These are phyloP conservation scores for Schrenkiella parvula DNA, from an alignment of 345 rosid species.

Conservation along the genomic window DNA sequence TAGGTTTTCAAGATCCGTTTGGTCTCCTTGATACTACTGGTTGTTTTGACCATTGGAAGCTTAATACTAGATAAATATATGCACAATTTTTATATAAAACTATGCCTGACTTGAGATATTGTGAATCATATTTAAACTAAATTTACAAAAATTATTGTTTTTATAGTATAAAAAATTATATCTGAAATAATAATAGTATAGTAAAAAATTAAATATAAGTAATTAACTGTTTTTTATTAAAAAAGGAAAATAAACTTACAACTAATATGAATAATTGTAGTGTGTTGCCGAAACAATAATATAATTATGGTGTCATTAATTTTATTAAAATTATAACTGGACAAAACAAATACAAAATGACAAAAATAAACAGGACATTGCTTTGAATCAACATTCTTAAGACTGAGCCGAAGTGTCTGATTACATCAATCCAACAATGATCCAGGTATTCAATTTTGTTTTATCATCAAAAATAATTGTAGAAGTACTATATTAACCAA, in stretches of 20 bases:
- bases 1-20: too few relatives aligned
- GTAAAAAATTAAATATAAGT: too few relatives aligned
- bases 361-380: conserved; percentile 13
- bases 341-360: conserved; percentile 19
- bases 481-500: background rate
- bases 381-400: conserved; percentile 12
- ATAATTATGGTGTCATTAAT: background rate
- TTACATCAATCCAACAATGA: background rate
- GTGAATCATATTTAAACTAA: too few relatives aligned
- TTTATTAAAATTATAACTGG: background rate
- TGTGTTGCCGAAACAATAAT: background rate
- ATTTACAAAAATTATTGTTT: too few relatives aligned
- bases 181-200: too few relatives aligned
- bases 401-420: background rate
- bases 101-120: too few relatives aligned
- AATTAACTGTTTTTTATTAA: too few relatives aligned
- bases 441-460: background rate
- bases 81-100: too few relatives aligned
- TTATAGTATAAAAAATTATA: too few relatives aligned
- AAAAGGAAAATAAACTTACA: background rate
- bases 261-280: background rate
- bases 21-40: too few relatives aligned
- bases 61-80: too few relatives aligned
- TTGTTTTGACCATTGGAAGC: too few relatives aligned
- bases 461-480: background rate